phyloP scores from a whole-genome alignment of 345 rosid genomes.

The Eucalyptus microcorys region DNA sequence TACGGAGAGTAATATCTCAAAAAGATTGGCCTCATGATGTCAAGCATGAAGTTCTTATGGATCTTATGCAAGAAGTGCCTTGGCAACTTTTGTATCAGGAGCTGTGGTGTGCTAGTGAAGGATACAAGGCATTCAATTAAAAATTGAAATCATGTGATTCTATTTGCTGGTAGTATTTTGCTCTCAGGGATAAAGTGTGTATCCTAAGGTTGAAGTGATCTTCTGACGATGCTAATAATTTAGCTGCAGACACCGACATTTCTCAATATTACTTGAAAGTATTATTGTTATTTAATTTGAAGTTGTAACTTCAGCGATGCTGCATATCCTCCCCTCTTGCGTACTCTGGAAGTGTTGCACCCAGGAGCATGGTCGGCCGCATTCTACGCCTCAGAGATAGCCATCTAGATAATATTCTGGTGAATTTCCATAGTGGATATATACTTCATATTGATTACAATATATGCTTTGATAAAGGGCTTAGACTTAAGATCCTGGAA shows the following conservation, averaged over 20 bases:
- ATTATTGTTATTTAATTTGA: not conserved
- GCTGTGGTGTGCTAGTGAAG: slow-evolving; percentile 94
- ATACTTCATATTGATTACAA: slow-evolving; percentile 88
- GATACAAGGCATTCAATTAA: slow-evolving; percentile 74
- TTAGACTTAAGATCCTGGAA: slow-evolving; percentile 79
- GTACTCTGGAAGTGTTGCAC: slow-evolving; percentile 84
- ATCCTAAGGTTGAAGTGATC: not conserved
- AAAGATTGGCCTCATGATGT: slow-evolving; percentile 98
- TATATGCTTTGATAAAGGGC: slow-evolving; percentile 92
- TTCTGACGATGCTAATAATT: not conserved
- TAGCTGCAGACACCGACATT: not conserved
- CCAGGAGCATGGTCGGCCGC: slow-evolving; percentile 94
- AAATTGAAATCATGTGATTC: slow-evolving; percentile 57
- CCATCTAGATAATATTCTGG: slow-evolving; percentile 84
- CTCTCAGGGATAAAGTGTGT: not conserved
- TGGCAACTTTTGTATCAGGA: slow-evolving; percentile 78
- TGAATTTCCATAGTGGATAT: slow-evolving; percentile 85
- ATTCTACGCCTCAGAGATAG: slow-evolving; percentile 83
- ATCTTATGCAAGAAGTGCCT: slow-evolving; percentile 87
- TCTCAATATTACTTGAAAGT: not conserved
- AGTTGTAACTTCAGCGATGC: not conserved
- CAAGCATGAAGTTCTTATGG: slow-evolving; percentile 79
- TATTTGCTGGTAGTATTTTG: not conserved
- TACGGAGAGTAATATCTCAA: slow-evolving; percentile 80
- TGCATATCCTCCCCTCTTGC: slow-evolving; percentile 5